Evolutionary conservation across 805 yeast genomes (phyloP), one percentile per base, ranked within the genome.

Genomic region (Metschnikowia matae): DNA sequence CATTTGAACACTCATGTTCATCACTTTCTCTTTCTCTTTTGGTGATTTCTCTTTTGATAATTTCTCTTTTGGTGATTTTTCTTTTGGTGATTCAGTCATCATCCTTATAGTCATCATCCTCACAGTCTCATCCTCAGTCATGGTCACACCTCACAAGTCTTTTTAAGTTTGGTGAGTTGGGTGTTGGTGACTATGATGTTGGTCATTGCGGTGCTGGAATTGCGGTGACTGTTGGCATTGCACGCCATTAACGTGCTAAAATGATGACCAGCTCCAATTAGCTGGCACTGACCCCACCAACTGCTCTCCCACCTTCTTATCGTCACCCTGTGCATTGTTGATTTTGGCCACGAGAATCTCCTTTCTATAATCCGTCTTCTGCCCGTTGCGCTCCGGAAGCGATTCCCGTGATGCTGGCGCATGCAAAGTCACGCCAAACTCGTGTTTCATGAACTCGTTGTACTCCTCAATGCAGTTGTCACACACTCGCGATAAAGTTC

Each of bases 191-290:
- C n/a, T n/a, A n/a, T n/a, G n/a, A n/a, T n/a, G n/a, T n/a, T n/a
- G n/a, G n/a, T n/a, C n/a, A n/a, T n/a, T n/a, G 8, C 26, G 21
- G 21, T 21, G 7, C 23, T 23, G 29, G 29, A 1, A 23, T 8
- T 26, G 29, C 29, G 11, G 29, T 23, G 29, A 26, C 11, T 26
- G 11, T 11, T 8, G 29, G 0, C 3, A 26, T 3, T 8, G 29
- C 29, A 26, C 29, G 29, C 29, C 29, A 26, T 26, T 26, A 26
- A 39, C 42, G 42, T 21, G 42, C 40, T 69, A 84, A 58, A 84
- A 84, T 17, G 89, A 83, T 54, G 87, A 81, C 91, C 91, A 85
- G 59, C 81, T 82, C 90, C 90, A 85, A 62, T 85, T 87, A 15
- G 85, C 88, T 13, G 89, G 89, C 8, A 84, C 76, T 38, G 73